Base-by-base conservation (phyloP, 345 rosid genomes). In the Camelina laxa region DNA sequence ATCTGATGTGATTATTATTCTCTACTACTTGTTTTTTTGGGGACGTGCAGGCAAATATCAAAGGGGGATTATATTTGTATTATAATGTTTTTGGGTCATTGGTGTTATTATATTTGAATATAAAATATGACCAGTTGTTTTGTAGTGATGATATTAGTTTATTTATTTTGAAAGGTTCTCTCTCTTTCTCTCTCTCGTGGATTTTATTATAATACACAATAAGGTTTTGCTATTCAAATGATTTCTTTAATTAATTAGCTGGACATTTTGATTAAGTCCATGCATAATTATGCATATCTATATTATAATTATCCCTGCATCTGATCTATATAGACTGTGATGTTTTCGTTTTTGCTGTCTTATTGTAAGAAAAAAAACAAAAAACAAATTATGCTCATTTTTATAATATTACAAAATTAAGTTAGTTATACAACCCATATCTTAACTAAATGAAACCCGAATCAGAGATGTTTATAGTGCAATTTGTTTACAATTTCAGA, bases 21-120 rank as follows among this genome's bases (percentile, higher is more conserved):
- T 71, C 67, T 54, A 57, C 54, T 77, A 57, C 54, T 77, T 59
- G 63, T 47, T 36, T 33, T 27, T 33, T 7, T 70, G 22, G 72
- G 81, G 77, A 77, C 81, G 81, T 77, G 81, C 81, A 72, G 81
- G 81, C 81, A 77, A 65, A 72, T 77, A 72, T 71, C 76, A 72
- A 77, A 60, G 56, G 49, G 2, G 36, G 8, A 1, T 42, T 39
- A 39, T 77, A 77, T 65, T 58, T 5, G 48, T 77, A 65, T 71
- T 39, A 39, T 71, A 77, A 31, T 4, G 6, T 31, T 33, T 33
- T 33, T 33, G 9, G 4, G 54, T 45, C 38, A 42, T 73, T 60
- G 35, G 36, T 68, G 36, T 33, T 7, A 38, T 47, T 69, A 47
- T 70, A 63, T 63, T 64, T 48, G 65, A 22, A 69, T 77, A 63